Evolutionary conservation across 495 filamentous ascomycete genomes (phyloP).

Genomic region (Elaphomyces granulatus): DNA sequence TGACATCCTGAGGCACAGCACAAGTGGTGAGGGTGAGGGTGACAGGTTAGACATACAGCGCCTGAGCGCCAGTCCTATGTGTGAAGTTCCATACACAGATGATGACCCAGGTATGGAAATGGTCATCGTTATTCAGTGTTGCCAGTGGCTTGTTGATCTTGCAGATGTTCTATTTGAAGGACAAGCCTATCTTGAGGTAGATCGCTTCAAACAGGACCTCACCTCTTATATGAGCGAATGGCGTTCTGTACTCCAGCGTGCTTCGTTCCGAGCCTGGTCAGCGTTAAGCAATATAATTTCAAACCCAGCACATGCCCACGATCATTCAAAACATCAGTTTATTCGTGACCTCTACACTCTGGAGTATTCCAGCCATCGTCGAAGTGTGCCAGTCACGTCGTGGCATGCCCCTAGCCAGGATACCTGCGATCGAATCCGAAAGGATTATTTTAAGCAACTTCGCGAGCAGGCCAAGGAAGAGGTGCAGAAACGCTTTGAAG

Average conservation of each 20-base stretch:
- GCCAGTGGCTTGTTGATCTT: constrained; percentile 23
- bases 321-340: constrained; percentile 8
- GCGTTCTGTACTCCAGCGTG: constrained; percentile 15
- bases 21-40: neutral
- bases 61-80: constrained; percentile 9
- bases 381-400: constrained; percentile 6
- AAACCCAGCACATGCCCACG: constrained; percentile 8
- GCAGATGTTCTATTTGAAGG: constrained; percentile 14
- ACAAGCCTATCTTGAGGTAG: constrained; percentile 1
- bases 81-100: constrained; percentile 6
- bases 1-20: constrained; percentile 5
- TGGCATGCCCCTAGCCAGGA: constrained; percentile 14
- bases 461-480: constrained; percentile 2
- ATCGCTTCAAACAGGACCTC: constrained; percentile 7
- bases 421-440: constrained; percentile 14
- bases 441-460: constrained; percentile 6
- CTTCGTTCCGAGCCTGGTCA: constrained; percentile 23
- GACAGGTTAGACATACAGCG: constrained; percentile 1
- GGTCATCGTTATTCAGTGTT: constrained; percentile 20
- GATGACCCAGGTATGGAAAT: constrained; percentile 20
- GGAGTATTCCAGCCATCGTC: constrained; percentile 9
- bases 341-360: constrained; percentile 15
- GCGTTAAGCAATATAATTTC: constrained; percentile 10
- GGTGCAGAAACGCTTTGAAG: constrained; percentile 7
- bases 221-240: constrained; percentile 12